Percentiles rank a stretch among this genome's conserved stretches.
These are phyloP conservation scores for Suhomyces bolitotheri DNA, from an alignment of 1,139 yeast genomes.

Conservation along the genomic window DNA sequence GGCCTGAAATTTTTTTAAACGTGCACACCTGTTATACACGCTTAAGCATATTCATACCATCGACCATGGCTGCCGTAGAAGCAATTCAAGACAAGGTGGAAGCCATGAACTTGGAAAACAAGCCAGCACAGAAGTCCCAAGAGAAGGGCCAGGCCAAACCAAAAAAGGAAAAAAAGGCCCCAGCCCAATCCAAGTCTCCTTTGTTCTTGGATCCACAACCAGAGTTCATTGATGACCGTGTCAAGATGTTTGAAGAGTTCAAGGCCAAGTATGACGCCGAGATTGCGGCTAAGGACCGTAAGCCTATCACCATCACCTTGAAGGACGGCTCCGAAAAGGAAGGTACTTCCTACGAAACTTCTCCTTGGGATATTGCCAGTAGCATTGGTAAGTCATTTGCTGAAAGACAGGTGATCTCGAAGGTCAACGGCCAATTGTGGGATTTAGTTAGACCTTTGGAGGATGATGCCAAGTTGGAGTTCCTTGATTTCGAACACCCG, in stretches of 20 bases:
- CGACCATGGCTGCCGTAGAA: constrained; percentile 17
- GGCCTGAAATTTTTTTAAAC: constrained; percentile 4
- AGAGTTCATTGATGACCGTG: constrained; percentile 75
- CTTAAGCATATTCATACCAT: too few species aligned
- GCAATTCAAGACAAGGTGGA: constrained; percentile 53
- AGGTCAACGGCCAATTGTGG: constrained; percentile 90
- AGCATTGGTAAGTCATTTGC: constrained; percentile 78
- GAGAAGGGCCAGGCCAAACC: constrained; percentile 23
- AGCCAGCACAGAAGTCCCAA: constrained; percentile 25
- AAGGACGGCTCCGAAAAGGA: constrained; percentile 81
- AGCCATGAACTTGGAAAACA: constrained; percentile 42
- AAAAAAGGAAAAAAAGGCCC: constrained; percentile 34
- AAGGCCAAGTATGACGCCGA: constrained; percentile 76
- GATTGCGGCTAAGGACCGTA: constrained; percentile 57
- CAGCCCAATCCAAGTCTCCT: constrained; percentile 33
- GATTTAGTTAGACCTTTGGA: constrained; percentile 95
- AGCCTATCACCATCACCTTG: constrained; percentile 73
- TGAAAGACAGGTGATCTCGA: constrained; percentile 88
- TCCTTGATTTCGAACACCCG: constrained; percentile 64
- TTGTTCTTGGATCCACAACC: constrained; percentile 75
- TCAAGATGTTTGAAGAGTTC: constrained; percentile 75
- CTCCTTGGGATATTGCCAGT: constrained; percentile 84
- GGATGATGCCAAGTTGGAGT: constrained; percentile 66
- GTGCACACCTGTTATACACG: background rate
- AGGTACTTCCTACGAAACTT: constrained; percentile 85